These are phyloP conservation scores for Apiosordaria backusii DNA, from an alignment of 495 filamentous ascomycete genomes.

Conservation along the genomic window DNA sequence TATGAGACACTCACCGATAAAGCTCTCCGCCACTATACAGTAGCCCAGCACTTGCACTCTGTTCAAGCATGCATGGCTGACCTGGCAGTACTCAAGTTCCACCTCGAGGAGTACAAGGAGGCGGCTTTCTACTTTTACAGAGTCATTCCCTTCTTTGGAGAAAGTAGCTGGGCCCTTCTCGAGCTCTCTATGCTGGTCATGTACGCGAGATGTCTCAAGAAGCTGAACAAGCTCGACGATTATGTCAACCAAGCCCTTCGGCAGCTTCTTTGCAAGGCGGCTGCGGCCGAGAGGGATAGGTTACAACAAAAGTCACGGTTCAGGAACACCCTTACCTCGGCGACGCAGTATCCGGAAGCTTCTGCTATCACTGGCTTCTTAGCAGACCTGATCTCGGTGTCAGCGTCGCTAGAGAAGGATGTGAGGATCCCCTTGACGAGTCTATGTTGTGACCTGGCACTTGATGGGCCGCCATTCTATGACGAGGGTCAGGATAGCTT, in stretches of 20 bases:
- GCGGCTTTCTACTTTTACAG: slow-evolving; percentile 77
- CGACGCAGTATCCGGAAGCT: slow-evolving; percentile 47
- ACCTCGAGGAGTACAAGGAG: slow-evolving; percentile 64
- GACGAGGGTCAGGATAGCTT: slow-evolving; percentile 74
- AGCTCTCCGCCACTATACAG: slow-evolving; percentile 67
- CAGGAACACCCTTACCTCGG: slow-evolving; percentile 16
- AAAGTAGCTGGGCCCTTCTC: slow-evolving; percentile 72
- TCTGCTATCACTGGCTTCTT: slow-evolving; percentile 60
- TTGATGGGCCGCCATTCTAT: slow-evolving; percentile 69
- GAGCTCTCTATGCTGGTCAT: slow-evolving; percentile 81
- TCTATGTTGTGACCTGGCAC: slow-evolving; percentile 67
- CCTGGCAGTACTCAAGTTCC: slow-evolving; percentile 77
- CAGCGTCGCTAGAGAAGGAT: slow-evolving; percentile 59
- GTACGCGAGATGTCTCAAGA: slow-evolving; percentile 78
- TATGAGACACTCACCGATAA: slow-evolving; percentile 71
- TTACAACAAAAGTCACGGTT: slow-evolving; percentile 39
- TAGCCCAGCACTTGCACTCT: slow-evolving; percentile 72
- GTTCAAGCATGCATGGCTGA: slow-evolving; percentile 77
- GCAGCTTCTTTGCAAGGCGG: slow-evolving; percentile 70
- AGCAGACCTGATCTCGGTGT: slow-evolving; percentile 60
- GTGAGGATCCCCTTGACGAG: slow-evolving; percentile 61
- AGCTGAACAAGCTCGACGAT: slow-evolving; percentile 71
- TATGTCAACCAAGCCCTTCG: slow-evolving; percentile 71
- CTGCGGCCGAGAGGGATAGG: slow-evolving; percentile 52
- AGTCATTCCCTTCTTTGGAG: slow-evolving; percentile 79